A percentile compares a stretch with the other conserved stretches of the same genome.
Conservation (phyloP, 495 filamentous ascomycete genomes). For the Hyphodiscus hymeniophilus region DNA sequence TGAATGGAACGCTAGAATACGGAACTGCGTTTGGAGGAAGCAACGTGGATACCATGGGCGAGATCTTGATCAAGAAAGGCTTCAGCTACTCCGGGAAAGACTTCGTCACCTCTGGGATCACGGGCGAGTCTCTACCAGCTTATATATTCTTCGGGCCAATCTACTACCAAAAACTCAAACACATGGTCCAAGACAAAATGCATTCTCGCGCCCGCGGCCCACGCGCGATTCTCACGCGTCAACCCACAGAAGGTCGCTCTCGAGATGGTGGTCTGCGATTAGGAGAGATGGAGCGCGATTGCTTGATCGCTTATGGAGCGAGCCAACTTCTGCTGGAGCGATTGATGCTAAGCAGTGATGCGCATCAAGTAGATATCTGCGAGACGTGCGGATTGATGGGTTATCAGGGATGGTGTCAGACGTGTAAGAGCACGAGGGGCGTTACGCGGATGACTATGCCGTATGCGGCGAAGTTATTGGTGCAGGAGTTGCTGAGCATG, state of each 20-base stretch:
- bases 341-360: constrained; percentile 88
- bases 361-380: constrained; percentile 85
- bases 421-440: constrained; percentile 69
- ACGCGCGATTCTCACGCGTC: constrained; percentile 82
- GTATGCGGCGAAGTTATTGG: constrained; percentile 95
- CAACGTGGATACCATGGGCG: constrained; percentile 84
- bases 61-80: constrained; percentile 73
- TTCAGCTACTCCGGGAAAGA: constrained; percentile 97
- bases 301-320: constrained; percentile 90
- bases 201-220: constrained; percentile 89
- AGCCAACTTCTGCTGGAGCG: constrained; percentile 88
- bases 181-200: constrained; percentile 99
- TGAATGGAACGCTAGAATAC: constrained; percentile 67
- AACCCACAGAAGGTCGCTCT: constrained; percentile 93
- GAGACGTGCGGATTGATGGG: constrained; percentile 91
- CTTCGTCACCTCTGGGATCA: constrained; percentile 90
- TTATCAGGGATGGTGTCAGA: constrained; percentile 86
- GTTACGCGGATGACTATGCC: constrained; percentile 91
- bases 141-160: constrained; percentile 99
- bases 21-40: constrained; percentile 93
- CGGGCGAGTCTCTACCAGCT: constrained; percentile 83
- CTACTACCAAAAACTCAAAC: constrained; percentile 99
- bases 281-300: constrained; percentile 98
- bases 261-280: constrained; percentile 86
- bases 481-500: constrained; percentile 97